Base-by-base conservation (phyloP, 805 yeast species). In the Cyberlindnera americana region DNA sequence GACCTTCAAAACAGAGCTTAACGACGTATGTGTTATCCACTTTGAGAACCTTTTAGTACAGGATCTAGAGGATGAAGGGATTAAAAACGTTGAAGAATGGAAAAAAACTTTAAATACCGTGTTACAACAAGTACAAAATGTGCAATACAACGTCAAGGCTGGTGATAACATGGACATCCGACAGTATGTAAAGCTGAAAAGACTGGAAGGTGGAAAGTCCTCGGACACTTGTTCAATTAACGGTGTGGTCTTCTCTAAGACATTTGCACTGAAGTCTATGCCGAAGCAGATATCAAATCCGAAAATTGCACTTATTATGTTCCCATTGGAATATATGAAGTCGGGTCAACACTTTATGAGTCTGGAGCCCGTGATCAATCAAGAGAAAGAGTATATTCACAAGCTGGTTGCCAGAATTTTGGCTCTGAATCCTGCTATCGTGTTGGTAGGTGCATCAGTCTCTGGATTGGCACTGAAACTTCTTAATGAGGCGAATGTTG, bases 151-250 rank as follows among this genome's bases (percentile, higher is more conserved):
- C 47, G 67, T 78, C 3, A 66, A 69, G 26, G 70, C 76, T 21
- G 83, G 87, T 5, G 91, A 83, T 46, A 81, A 82, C 3, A 71
- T 89, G 44, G 97, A 93, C 57, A 80, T 90, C 35, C 73, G 91
- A n/a, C 90, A 83, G 50, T 91, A 86, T 60, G 77, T 93, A 30
- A 93, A 95, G 55, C 71, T 93, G 32, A 95, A 93, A 56, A 72
- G 88, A 43, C 77, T 91, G 8, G 71, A 81, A 1, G 98, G 99
- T 1, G 93, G 95, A 0, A 43, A 58, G 1, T 74, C 81, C 1
- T 64, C 67, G 5, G 80, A 83, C 30, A 77, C 91, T 0, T 64
- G 65, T 19, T 72, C 76, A 22, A 59, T 91, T 4, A 80, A 83
- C 53, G 99, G 99, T 0, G 62, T 87, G 5, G 83, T 87, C 3